phyloP scores from a whole-genome alignment of 2,329 filamentous ascomycete genomes.

The Nemania diffusa region DNA sequence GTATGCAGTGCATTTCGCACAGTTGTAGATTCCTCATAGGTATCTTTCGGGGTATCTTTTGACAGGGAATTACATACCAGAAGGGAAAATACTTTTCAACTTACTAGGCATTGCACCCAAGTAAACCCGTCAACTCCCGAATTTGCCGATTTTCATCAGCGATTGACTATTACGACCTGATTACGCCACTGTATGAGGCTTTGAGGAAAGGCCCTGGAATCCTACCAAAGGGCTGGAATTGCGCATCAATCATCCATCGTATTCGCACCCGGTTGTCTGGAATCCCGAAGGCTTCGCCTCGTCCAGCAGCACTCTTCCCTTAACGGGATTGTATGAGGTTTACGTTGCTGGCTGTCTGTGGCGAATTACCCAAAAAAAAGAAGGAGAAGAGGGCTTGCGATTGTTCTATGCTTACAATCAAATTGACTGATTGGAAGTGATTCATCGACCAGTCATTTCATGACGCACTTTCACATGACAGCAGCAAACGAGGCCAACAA shows the following conservation, averaged over 20 bases:
- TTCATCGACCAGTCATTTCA: constrained; percentile 25
- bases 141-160: constrained; percentile 1
- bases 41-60: too few relatives aligned
- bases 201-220: constrained; percentile 6
- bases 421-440: constrained; percentile 23
- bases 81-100: not conserved
- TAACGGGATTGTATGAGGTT: not conserved
- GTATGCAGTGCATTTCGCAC: constrained; percentile 18
- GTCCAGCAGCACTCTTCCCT: too few relatives aligned
- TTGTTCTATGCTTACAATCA: constrained; percentile 1
- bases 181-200: constrained; percentile 7
- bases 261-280: constrained; percentile 22
- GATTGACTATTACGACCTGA: not conserved
- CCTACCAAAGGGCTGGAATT: constrained; percentile 15
- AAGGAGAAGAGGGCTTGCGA: not conserved
- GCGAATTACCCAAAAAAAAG: constrained; percentile 19
- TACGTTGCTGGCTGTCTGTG: constrained; percentile 14
- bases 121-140: not conserved
- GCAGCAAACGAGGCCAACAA: constrained; percentile 18
- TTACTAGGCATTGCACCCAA: not conserved
- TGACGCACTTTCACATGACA: constrained; percentile 22
- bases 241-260: constrained; percentile 23
- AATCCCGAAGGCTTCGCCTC: not conserved
- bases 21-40: not conserved
- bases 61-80: not conserved